Evolutionary conservation across 2,329 filamentous ascomycete genomes (phyloP).

Genomic region (Cytospora schulzeri): DNA sequence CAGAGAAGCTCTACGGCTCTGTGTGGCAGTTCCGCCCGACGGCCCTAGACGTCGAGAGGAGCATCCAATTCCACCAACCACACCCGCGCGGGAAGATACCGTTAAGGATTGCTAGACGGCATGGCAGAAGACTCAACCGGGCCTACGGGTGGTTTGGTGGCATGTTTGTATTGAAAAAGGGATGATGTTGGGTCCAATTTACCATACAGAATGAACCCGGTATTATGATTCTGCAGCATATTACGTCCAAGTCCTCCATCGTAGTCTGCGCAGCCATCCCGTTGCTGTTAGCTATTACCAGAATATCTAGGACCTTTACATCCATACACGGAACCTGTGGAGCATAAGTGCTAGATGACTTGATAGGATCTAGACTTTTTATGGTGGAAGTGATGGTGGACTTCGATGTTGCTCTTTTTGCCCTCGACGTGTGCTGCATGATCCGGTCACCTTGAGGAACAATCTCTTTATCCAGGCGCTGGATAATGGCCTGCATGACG

Average conservation of each 20-base stretch:
- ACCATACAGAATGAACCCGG: too few species aligned
- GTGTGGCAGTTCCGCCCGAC: conserved; percentile 60
- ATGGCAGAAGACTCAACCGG: conserved; percentile 51
- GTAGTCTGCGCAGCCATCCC: too few species aligned
- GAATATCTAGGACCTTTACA: too few species aligned
- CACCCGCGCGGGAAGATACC: conserved; percentile 57
- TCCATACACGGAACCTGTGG: too few species aligned
- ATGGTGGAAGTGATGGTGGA: too few species aligned
- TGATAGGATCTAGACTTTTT: too few species aligned
- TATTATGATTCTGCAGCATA: too few species aligned
- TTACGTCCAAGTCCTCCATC: too few species aligned
- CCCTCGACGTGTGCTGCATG: conserved; percentile 61
- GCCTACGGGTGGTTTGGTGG: conserved; percentile 53
- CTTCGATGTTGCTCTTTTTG: too few species aligned
- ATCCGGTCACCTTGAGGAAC: conserved; percentile 88
- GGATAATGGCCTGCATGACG: conserved; percentile 87
- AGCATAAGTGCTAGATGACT: too few species aligned
- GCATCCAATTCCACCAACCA: conserved; percentile 64
- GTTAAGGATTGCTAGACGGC: conserved; percentile 46
- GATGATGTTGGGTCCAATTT: too few species aligned
- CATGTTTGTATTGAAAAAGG: conserved; percentile 42
- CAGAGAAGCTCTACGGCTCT: conserved; percentile 61
- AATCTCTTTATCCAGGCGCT: conserved; percentile 88
- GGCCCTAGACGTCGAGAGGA: conserved; percentile 44
- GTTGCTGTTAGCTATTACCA: too few species aligned